Base-by-base conservation (phyloP, 2,329 filamentous ascomycete species). In the Epicoccum nigrum region DNA sequence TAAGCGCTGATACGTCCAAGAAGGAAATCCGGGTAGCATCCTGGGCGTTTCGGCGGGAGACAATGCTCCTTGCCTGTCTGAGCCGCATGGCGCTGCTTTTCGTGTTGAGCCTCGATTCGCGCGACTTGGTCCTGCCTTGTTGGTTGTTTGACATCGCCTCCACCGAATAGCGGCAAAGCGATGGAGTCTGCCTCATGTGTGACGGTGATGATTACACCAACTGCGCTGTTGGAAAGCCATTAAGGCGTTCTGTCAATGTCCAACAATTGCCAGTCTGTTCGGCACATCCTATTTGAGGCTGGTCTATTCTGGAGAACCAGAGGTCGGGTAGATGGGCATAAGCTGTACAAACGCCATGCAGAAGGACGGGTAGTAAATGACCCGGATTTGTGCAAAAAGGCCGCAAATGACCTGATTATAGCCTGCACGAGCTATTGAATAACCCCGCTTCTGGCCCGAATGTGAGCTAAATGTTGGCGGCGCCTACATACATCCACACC, bases 71-170 rank as follows among this genome's bases (percentile, higher is more conserved):
- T 42, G 51, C 39, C 42, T 47, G 48, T 42, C 54, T 62, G 67
- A 72, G 65, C 68, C 68, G 68, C 67, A 70, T 63, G 56, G 59
- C 51, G 41, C 45, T 54, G 40, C 34, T 50, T 56, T 51, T 63
- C 58, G 67, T 67, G 65, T 60, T 65, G 57, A 64, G 59, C 51
- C 62, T 66, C 60, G 31, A 69, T 70, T 67, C 59, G 69, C 54
- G 55, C 60, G 48, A 37, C 32, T 17, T 28, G 15, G 28, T n/a
- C 39, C 51, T 51, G 53, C 44, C 34, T 31, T 55, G 62, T 61
- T 63, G 58, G 54, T 33, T 37, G 35, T 49, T 52, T 19, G 17
- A 47, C 59, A 58, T 51, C 28, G 58, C 60, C 61, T 63, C 57
- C 60, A 62, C 42, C 35, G 27, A 45, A 56, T 55, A 45, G 45